Percentiles rank a stretch among this genome's conserved stretches.
These are phyloP conservation scores for Elaeagnus macrophylla DNA, from an alignment of 306 rosid species.

Conservation along the genomic window DNA sequence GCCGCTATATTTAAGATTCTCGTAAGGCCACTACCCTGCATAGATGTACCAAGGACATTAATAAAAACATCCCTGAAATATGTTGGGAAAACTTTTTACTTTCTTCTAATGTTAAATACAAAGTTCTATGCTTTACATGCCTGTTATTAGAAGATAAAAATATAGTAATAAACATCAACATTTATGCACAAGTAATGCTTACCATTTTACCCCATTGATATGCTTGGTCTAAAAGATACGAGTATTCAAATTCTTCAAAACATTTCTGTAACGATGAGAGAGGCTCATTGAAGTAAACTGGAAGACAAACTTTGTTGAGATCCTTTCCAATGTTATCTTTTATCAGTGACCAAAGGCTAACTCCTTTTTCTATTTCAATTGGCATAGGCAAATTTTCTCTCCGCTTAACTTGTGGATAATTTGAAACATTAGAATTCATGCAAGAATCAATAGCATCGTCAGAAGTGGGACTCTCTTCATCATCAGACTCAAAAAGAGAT, in stretches of 20 bases:
- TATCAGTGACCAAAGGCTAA: slow-evolving; percentile 99
- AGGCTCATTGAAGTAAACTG: slow-evolving; percentile 97
- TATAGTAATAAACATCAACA: neutral
- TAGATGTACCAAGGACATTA: slow-evolving; percentile 5
- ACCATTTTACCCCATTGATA: slow-evolving; percentile 95
- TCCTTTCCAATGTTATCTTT: slow-evolving; percentile 99
- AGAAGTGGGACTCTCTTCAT: slow-evolving; percentile 48
- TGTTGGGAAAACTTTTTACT: neutral
- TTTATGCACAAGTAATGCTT: neutral
- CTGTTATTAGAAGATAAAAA: too few species aligned
- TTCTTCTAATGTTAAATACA: too few species aligned
- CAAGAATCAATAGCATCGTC: slow-evolving; percentile 73
- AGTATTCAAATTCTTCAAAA: slow-evolving; percentile 94
- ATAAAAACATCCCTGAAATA: neutral
- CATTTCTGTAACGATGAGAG: slow-evolving; percentile 92
- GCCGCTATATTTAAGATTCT: slow-evolving; percentile 92
- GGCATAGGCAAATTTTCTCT: slow-evolving; percentile 97
- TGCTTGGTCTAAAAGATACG: slow-evolving; percentile 89
- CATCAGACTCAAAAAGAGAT: slow-evolving; percentile 88
- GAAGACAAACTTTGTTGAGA: slow-evolving; percentile 93
- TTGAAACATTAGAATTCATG: slow-evolving; percentile 46
- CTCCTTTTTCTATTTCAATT: slow-evolving; percentile 88
- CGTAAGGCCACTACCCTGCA: slow-evolving; percentile 92
- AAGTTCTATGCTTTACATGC: too few species aligned
- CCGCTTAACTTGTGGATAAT: slow-evolving; percentile 58